Evolutionary conservation across 1,284 basidiomycete genomes (phyloP).

Genomic region (Irpex rosettiformis): DNA sequence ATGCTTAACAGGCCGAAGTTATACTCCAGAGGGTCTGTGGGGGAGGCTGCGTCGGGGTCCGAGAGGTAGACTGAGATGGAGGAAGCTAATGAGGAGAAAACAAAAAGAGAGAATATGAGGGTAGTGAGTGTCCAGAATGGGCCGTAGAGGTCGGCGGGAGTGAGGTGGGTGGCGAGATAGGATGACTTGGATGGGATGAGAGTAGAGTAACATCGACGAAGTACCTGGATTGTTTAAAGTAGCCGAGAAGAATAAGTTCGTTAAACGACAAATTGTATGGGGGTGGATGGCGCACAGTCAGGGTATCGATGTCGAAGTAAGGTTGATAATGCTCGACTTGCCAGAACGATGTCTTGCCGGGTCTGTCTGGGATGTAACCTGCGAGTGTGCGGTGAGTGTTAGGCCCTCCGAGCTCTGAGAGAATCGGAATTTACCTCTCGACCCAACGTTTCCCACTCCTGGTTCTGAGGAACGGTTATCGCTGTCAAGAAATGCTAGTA

Average conservation of each 20-base stretch:
- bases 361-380: conserved; percentile 41
- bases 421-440: conserved; percentile 20
- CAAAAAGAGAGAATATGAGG: conserved; percentile 86
- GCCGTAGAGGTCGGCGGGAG: conserved; percentile 77
- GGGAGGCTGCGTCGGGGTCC: conserved; percentile 36
- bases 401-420: neutral
- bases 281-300: conserved; percentile 43
- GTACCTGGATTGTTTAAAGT: conserved; percentile 50
- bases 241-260: neutral
- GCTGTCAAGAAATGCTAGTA: conserved; percentile 27
- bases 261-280: neutral
- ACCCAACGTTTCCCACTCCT: conserved; percentile 14
- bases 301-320: conserved; percentile 80
- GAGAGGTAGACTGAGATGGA: conserved; percentile 83
- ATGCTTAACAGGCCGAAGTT: conserved; percentile 83
- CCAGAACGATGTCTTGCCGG: conserved; percentile 54
- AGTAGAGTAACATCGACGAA: conserved; percentile 70
- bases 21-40: conserved; percentile 53
- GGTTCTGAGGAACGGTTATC: conserved; percentile 20
- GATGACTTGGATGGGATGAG: conserved; percentile 56
- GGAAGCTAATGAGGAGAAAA: conserved; percentile 85
- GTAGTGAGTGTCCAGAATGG: conserved; percentile 97
- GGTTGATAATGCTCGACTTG: conserved; percentile 75
- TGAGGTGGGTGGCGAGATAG: conserved; percentile 60
- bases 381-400: neutral